Evolutionary conservation across 495 filamentous ascomycete species (phyloP), one percentile per base, ranked within the genome.

Genomic region (Amorphotheca resinae): DNA sequence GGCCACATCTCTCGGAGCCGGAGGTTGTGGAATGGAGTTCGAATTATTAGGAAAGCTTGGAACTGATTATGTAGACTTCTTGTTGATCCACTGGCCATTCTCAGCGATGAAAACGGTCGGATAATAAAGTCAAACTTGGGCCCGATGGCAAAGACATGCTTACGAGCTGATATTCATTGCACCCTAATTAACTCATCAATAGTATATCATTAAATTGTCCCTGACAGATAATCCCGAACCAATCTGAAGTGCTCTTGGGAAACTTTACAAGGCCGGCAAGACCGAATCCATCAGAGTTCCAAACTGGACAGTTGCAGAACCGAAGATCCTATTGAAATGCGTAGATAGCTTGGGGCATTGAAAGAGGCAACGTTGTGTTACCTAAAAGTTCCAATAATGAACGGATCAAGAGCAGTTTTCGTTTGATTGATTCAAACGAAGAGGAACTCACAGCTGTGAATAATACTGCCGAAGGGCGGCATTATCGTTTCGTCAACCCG

Each of bases 401-500:
- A 33, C 57, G 66, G 14, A 70, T 74, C 40, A 59, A 41, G 6
- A 54, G 59, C 17, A 69, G 70, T 42, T 47, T 64, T 3, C 33
- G 58, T 34, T 17, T 54, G n/a, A 41, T 54, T 15, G 43, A 40
- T 3, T 43, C 56, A 12, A 46, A 42, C 22, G 44, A 53, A 16
- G 53, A 18, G 20, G 55, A 56, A n/a, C 47, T 57, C 51, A 63
- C 63, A 55, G 68, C 65, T 8, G 66, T 80, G 25, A 74, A 79
- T 54, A 57, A 57, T 40, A 73, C 80, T 12, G 74, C 72, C 8
- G 63, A 74, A 54, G 67, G 68, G 34, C 70, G 77, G 40, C 73
- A 80, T 53, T 66, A 64, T 47, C 71, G 82, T 42, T 85, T 87
- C 54, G 80, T 87, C 32, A 83, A 86, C 62, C 84, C 83, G 79